Percentiles rank a stretch among this genome's conserved stretches.
Conservation (phyloP, 345 rosid species). For the Excoecaria agallocha region DNA sequence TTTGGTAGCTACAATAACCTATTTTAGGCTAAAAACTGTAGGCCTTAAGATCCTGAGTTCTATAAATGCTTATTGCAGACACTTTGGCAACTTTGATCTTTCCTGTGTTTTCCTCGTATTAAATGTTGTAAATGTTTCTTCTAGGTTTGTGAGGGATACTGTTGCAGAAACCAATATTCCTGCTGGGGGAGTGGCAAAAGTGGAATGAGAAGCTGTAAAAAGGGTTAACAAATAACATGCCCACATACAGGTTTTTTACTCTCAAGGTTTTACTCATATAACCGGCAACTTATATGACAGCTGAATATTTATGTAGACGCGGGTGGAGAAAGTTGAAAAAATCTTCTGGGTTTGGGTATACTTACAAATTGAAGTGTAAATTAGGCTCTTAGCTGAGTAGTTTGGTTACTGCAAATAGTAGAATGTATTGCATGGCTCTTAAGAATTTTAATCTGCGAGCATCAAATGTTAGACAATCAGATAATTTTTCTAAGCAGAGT, state of each 20-base stretch:
- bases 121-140: conserved; percentile 13
- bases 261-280: background rate
- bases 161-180: conserved; percentile 73
- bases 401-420: background rate
- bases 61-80: background rate
- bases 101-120: background rate
- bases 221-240: background rate
- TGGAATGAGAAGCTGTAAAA: conserved; percentile 45
- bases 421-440: background rate
- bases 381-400: conserved; percentile 1
- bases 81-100: background rate
- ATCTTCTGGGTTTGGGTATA: background rate
- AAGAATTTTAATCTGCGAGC: background rate
- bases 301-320: background rate
- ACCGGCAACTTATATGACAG: background rate
- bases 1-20: background rate
- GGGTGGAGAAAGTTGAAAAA: background rate
- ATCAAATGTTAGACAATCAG: background rate
- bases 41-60: background rate
- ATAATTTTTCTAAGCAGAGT: background rate
- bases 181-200: conserved; percentile 68
- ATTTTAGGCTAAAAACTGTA: background rate
- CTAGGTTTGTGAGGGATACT: conserved; percentile 84
- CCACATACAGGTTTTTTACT: background rate
- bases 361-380: background rate